Conservation (phyloP, 768 basidiomycete genomes). For the Naganishia kalamii region DNA sequence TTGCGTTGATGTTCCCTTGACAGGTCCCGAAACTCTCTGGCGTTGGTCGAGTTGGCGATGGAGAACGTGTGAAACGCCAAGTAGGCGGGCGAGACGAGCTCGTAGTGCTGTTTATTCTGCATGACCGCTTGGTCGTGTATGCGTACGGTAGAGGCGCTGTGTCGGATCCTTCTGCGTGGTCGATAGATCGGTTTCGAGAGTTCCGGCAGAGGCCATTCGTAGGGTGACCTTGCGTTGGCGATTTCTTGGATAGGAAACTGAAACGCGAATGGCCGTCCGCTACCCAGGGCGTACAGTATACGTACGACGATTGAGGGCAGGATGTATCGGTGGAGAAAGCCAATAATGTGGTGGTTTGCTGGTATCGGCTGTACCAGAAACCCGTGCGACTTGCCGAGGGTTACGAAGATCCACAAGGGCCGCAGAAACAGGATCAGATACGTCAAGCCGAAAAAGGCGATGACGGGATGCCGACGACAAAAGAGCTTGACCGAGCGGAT, state of each 20-base stretch:
- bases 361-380: constrained; percentile 10
- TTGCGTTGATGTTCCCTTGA: constrained; percentile 4
- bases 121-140: constrained; percentile 3
- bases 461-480: background rate
- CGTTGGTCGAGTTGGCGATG: constrained; percentile 10
- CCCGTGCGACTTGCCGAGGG: constrained; percentile 3
- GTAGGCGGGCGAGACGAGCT: constrained; percentile 18
- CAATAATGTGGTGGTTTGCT: constrained; percentile 12
- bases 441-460: background rate
- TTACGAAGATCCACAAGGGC: background rate
- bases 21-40: constrained; percentile 10
- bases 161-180: constrained; percentile 8
- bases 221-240: constrained; percentile 4
- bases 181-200: background rate
- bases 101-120: constrained; percentile 1
- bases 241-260: constrained; percentile 17
- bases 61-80: constrained; percentile 17
- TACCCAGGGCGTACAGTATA: background rate
- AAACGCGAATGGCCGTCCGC: constrained; percentile 7
- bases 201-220: constrained; percentile 14
- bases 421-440: constrained; percentile 1
- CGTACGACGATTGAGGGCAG: background rate
- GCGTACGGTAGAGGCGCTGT: background rate
- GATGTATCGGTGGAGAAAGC: constrained; percentile 3
- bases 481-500: background rate